phyloP scores from a whole-genome alignment of 176 grass and related monocot species.

The Oropetium thomaeum region DNA sequence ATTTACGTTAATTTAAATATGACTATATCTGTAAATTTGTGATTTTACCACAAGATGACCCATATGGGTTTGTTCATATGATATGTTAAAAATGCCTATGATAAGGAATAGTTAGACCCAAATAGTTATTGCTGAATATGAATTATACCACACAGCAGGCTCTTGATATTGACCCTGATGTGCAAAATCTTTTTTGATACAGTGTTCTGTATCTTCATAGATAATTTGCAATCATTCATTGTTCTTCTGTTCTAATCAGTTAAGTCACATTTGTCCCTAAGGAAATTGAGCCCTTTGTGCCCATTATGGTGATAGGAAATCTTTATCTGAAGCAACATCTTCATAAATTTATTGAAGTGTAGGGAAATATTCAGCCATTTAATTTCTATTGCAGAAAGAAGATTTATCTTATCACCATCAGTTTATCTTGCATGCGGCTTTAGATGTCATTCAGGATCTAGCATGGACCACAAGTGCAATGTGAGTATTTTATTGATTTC shows the following conservation, averaged over 20 bases:
- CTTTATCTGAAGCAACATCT: neutral
- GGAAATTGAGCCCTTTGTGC: neutral
- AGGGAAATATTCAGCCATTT: neutral
- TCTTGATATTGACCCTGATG: neutral
- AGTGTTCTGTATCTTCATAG: neutral
- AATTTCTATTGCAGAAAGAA: constrained; percentile 44
- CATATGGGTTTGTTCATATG: constrained; percentile 1
- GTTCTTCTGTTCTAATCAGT: neutral
- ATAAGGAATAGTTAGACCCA: neutral
- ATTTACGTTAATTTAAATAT: constrained; percentile 10
- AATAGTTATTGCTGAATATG: constrained; percentile 14
- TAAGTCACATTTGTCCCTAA: neutral
- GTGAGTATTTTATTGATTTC: constrained; percentile 17
- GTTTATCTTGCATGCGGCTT: constrained; percentile 62
- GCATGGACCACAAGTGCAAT: constrained; percentile 65
- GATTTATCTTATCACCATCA: constrained; percentile 58
- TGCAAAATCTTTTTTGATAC: neutral
- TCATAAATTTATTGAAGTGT: constrained; percentile 16
- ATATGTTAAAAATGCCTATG: neutral
- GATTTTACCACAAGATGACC: neutral
- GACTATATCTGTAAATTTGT: neutral
- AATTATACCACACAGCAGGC: neutral
- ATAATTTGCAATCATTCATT: neutral
- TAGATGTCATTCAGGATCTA: constrained; percentile 77
- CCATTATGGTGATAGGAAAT: neutral